Evolutionary conservation across 345 rosid genomes (phyloP).

Genomic region (Bruguiera gymnorhiza): DNA sequence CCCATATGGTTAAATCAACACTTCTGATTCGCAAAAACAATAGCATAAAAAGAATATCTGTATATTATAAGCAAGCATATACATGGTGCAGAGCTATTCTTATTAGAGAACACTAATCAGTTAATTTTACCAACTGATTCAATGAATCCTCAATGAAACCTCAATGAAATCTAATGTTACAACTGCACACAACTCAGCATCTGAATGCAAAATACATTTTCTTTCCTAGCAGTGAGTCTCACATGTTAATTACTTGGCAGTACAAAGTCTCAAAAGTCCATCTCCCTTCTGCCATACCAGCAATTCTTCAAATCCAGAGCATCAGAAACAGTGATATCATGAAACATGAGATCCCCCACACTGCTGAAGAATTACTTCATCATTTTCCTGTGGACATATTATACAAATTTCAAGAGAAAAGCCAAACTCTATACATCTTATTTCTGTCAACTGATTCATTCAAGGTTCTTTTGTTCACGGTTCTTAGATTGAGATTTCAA

Average conservation of each 20-base stretch:
- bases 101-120: background rate
- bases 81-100: background rate
- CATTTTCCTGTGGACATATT: background rate
- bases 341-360: background rate
- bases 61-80: too few relatives aligned
- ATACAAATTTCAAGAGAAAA: background rate
- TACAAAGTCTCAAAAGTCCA: background rate
- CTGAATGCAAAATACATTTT: background rate
- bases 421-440: background rate
- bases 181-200: background rate
- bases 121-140: background rate
- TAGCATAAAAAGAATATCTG: background rate
- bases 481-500: too few relatives aligned
- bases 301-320: background rate
- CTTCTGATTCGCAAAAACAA: too few relatives aligned
- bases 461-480: background rate
- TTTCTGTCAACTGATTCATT: background rate
- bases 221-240: too few relatives aligned
- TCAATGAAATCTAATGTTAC: background rate
- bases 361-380: background rate
- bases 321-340: background rate
- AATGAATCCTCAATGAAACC: background rate
- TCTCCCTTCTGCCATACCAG: background rate
- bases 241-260: background rate
- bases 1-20: too few relatives aligned